These are phyloP conservation scores for Falciphora oryzae DNA, from an alignment of 2,329 filamentous ascomycete species.

Conservation along the genomic window DNA sequence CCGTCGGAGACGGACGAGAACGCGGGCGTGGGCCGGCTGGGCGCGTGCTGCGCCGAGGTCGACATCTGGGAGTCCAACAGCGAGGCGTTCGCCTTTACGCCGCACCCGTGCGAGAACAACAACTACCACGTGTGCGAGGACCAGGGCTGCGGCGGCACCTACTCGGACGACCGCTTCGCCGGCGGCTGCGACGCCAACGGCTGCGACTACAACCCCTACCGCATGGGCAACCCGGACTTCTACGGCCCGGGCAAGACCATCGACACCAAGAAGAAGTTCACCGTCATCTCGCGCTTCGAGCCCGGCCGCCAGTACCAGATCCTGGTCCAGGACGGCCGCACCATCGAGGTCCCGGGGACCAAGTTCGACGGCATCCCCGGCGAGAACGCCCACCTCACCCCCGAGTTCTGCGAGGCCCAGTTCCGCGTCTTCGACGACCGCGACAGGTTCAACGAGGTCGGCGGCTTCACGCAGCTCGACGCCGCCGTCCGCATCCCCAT, in stretches of 20 bases:
- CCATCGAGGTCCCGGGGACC: constrained; percentile 41
- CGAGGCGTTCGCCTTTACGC: constrained; percentile 54
- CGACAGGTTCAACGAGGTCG: constrained; percentile 44
- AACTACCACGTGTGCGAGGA: constrained; percentile 43
- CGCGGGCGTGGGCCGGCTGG: constrained; percentile 37
- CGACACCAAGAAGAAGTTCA: constrained; percentile 52
- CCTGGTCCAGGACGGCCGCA: constrained; percentile 52
- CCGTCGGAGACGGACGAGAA: constrained; percentile 42
- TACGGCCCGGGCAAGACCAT: constrained; percentile 52
- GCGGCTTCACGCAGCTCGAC: constrained; percentile 48
- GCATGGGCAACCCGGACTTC: constrained; percentile 54
- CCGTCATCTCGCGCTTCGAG: constrained; percentile 56
- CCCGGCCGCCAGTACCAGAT: constrained; percentile 43
- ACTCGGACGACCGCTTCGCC: constrained; percentile 44
- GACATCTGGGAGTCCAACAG: constrained; percentile 55
- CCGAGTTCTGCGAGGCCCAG: constrained; percentile 48
- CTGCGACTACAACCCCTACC: constrained; percentile 63
- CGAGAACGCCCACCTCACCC: constrained; percentile 38
- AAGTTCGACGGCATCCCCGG: constrained; percentile 20
- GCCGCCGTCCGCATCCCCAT: constrained; percentile 47
- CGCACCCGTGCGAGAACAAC: constrained; percentile 50
- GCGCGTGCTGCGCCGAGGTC: constrained; percentile 49
- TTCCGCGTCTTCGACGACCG: constrained; percentile 47
- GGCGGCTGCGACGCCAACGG: constrained; percentile 60
- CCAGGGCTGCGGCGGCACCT: constrained; percentile 41